Percentiles rank a stretch among this genome's conserved stretches.
phyloP scores from a whole-genome alignment of 116 monocot species.

The Posidonia oceanica region DNA sequence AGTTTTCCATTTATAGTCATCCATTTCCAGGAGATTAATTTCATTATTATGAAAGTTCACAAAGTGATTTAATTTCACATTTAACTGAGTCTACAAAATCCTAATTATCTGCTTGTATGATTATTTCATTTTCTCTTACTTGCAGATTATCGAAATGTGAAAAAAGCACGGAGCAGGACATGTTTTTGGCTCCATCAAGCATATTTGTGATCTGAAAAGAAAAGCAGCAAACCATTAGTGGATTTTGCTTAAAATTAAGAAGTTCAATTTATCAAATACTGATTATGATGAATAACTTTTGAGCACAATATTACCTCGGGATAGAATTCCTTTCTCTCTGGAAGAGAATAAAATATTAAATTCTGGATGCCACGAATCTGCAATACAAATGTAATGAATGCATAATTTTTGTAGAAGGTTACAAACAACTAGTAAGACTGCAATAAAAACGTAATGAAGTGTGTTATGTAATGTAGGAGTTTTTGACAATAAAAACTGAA shows the following conservation, averaged over 20 bases:
- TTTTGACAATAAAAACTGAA: too few relatives aligned
- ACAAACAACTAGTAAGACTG: background rate
- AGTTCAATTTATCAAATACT: too few relatives aligned
- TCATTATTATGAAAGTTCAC: too few relatives aligned
- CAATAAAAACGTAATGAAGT: background rate
- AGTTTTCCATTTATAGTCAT: too few relatives aligned
- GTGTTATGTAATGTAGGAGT: background rate
- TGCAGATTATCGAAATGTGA: conserved; percentile 59
- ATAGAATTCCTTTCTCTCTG: conserved; percentile 91
- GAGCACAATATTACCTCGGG: conserved; percentile 42
- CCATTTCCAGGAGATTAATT: too few relatives aligned
- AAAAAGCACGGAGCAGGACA: conserved; percentile 68
- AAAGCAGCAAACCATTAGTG: conserved; percentile 4
- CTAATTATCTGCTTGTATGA: too few relatives aligned
- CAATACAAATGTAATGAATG: conserved; percentile 7
- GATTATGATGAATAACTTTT: background rate
- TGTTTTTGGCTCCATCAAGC: conserved; percentile 56
- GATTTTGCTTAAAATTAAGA: background rate
- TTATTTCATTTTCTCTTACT: conserved; percentile 29
- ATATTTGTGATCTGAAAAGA: conserved; percentile 66
- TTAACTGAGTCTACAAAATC: too few relatives aligned
- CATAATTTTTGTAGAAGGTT: background rate
- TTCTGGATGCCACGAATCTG: conserved; percentile 87
- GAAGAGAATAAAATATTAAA: conserved; percentile 75
- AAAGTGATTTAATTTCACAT: too few relatives aligned